Base-by-base conservation (phyloP, 345 rosid species). In the Turritis glabra region DNA sequence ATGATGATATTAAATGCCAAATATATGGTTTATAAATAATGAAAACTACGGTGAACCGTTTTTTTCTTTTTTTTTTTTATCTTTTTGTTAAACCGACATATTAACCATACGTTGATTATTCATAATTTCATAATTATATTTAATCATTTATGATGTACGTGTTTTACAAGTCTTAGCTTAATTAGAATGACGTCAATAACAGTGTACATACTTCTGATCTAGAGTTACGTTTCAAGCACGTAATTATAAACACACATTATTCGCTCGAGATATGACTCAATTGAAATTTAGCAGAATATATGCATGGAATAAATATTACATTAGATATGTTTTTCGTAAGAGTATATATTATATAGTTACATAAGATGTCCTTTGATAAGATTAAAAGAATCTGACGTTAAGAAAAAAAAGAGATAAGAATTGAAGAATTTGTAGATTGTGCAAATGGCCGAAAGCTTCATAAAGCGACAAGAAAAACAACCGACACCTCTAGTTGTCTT, bases 401-500 rank as follows among this genome's bases (percentile, higher is more conserved):
- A 18, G 4, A 50, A 11, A 22, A 10, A 11, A 50, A 5, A 5
- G 8, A 4, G 55, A 50, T 21, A 46, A 64, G 71, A 29, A 25
- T 41, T 18, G 33, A 52, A 54, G 59, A 51, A 64, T 35, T 14
- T 47, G 56, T 70, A 26, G 66, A 26, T 55, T 33, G 57, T 64
- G 50, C 8, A 33, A n/a, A 46, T 70, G 52, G 72, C 72, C 80
- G 76, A 70, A 77, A 77, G 71, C 14, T 70, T 11, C 52, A 27
- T 25, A 63, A 63, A 77, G 59, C 35, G 80, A 62, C 71, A 54
- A 19, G 50, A 62, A 62, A 62, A 41, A 53, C 26, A 62, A 14
- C 47, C 12, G 57, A 69, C 80, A 55, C 76, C 60, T 43, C 66
- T 41, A 46, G 29, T 18, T 53, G 57, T 55, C 59, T 26, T 47